A percentile compares a stretch with the other conserved stretches of the same genome.
phyloP scores from a whole-genome alignment of 2,329 filamentous ascomycete genomes.

The Verticillium albo-atrum region DNA sequence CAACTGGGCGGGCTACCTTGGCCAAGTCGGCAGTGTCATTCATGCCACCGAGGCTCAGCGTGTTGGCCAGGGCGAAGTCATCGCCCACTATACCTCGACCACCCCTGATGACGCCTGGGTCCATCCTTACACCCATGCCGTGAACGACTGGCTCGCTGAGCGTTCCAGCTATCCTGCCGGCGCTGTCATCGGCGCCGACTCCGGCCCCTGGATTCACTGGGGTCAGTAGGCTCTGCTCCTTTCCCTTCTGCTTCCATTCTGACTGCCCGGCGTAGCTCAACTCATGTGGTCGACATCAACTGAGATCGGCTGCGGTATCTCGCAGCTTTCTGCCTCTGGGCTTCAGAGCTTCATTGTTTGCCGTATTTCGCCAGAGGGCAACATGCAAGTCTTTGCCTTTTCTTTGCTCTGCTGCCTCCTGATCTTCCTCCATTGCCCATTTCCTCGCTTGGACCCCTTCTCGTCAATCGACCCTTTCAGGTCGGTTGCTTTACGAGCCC shows the following conservation, averaged over 20 bases:
- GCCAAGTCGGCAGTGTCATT: slow-evolving; percentile 17
- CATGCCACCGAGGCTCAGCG: slow-evolving; percentile 24
- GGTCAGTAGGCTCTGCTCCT: slow-evolving; percentile 17
- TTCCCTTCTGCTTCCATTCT: background rate
- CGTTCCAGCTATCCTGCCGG: slow-evolving; percentile 20
- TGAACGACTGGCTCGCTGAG: slow-evolving; percentile 25
- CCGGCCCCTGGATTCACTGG: slow-evolving; percentile 31
- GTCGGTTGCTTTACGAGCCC: no score
- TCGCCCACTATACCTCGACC: slow-evolving; percentile 15
- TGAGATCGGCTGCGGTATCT: slow-evolving; percentile 26
- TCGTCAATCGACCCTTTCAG: no score
- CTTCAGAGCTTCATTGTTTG: slow-evolving; percentile 28
- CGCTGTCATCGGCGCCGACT: slow-evolving; percentile 23
- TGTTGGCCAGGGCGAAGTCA: slow-evolving; percentile 27
- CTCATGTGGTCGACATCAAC: slow-evolving; percentile 29
- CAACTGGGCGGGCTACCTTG: slow-evolving; percentile 29
- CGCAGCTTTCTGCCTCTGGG: slow-evolving; percentile 22
- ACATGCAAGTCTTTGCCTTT: slow-evolving; percentile 22
- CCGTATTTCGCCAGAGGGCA: slow-evolving; percentile 28
- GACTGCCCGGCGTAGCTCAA: slow-evolving; percentile 20
- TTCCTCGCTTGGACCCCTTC: background rate
- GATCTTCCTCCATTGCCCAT: background rate
- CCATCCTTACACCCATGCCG: slow-evolving; percentile 16
- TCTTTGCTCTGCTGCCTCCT: background rate
- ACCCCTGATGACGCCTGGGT: slow-evolving; percentile 21